A percentile compares a stretch with the other conserved stretches of the same genome.
phyloP scores from a whole-genome alignment of 2,329 filamentous ascomycete genomes.

The Calonectria pteridis region DNA sequence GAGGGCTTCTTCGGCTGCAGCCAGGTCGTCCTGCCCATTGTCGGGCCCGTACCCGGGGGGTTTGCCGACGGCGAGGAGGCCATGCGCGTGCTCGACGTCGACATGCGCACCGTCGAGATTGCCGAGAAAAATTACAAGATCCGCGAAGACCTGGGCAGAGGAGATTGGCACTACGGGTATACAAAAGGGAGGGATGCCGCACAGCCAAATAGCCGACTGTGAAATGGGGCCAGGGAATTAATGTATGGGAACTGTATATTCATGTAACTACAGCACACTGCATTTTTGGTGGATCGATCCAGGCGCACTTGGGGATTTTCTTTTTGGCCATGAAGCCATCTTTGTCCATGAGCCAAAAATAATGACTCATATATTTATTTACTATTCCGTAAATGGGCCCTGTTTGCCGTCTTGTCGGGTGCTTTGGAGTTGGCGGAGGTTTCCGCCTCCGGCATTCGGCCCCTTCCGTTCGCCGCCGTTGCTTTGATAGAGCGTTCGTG shows the following conservation, averaged over 20 bases:
- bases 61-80: conserved; percentile 67
- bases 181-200: conserved; percentile 12
- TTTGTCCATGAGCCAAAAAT: neutral
- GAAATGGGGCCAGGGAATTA: neutral
- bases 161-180: conserved; percentile 72
- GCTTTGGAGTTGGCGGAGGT: neutral
- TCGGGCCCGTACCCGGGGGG: conserved; percentile 70
- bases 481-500: neutral
- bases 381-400: neutral
- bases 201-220: neutral
- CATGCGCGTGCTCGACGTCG: conserved; percentile 73
- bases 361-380: neutral
- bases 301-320: neutral
- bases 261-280: neutral
- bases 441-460: neutral
- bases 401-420: neutral
- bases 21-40: conserved; percentile 76
- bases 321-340: too few relatives aligned
- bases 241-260: neutral
- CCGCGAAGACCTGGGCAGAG: conserved; percentile 64
- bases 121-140: conserved; percentile 80
- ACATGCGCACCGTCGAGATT: conserved; percentile 73
- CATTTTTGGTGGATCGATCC: neutral
- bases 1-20: conserved; percentile 58
- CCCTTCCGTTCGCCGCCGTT: neutral